Evolutionary conservation across 148 eudicot species (phyloP).

Genomic region (Nepenthes gracilis): DNA sequence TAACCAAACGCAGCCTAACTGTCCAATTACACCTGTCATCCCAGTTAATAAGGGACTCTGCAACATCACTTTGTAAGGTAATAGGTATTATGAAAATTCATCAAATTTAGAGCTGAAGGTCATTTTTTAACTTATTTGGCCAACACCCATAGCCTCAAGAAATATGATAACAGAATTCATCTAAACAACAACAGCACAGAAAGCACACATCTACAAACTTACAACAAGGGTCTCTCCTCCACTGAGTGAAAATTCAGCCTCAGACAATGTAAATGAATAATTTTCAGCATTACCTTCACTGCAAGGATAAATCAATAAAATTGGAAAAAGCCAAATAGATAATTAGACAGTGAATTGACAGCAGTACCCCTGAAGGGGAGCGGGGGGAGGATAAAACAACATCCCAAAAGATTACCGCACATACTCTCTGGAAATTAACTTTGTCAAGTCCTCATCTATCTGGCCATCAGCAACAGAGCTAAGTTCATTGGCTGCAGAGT

Average conservation of each 20-base stretch:
- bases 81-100: no score
- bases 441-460: slow-evolving; percentile 33
- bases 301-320: slow-evolving; percentile 15
- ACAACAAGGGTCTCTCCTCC: slow-evolving; percentile 82
- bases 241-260: slow-evolving; percentile 59
- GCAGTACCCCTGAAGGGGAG: no score
- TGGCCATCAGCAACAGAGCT: slow-evolving; percentile 16
- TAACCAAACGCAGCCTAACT: no score
- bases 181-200: no score
- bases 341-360: background rate
- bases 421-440: slow-evolving; percentile 42
- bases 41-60: no score
- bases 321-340: slow-evolving; percentile 4
- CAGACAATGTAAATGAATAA: slow-evolving; percentile 47
- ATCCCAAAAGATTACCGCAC: slow-evolving; percentile 6
- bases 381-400: background rate
- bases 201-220: slow-evolving; percentile 12
- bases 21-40: no score
- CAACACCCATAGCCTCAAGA: no score
- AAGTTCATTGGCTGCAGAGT: slow-evolving; percentile 9
- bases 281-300: slow-evolving; percentile 44
- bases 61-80: no score
- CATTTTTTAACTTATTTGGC: no score
- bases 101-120: no score
- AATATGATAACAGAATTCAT: no score